Evolutionary conservation across 192 early-diverging fungal species (phyloP).

Genomic region (Backusella tuberculispora): DNA sequence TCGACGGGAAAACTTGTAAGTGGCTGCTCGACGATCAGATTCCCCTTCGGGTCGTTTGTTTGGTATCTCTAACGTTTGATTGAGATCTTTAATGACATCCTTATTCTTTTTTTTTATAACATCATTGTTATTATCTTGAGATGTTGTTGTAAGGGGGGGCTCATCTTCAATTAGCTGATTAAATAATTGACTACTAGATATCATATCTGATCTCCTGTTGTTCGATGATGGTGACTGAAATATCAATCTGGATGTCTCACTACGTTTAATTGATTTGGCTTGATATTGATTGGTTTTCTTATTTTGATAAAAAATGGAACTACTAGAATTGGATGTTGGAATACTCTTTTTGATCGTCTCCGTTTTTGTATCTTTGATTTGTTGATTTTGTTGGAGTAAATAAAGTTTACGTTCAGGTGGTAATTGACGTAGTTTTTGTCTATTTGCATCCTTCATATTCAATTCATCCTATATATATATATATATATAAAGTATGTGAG

Average conservation of each 20-base stretch:
- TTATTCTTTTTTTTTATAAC: background rate
- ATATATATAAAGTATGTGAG: no score
- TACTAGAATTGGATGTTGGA: constrained; percentile 20
- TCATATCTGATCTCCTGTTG: background rate
- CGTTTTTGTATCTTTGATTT: constrained; percentile 28
- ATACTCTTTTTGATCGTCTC: background rate
- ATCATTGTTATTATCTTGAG: no score
- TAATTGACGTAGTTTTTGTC: constrained; percentile 46
- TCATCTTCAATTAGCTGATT: background rate
- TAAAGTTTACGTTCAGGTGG: constrained; percentile 41
- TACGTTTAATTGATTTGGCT: constrained; percentile 22
- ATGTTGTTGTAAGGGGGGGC: no score
- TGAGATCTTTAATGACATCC: background rate
- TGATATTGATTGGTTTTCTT: background rate
- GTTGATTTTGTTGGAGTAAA: constrained; percentile 47
- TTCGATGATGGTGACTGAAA: background rate
- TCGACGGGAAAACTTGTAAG: constrained; percentile 29
- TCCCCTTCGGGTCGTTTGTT: background rate
- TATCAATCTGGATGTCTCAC: constrained; percentile 12
- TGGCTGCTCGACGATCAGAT: constrained; percentile 23
- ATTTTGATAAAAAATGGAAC: constrained; percentile 18
- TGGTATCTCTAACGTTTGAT: background rate
- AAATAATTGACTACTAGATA: background rate
- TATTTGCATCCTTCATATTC: constrained; percentile 48
- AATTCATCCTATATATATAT: constrained; percentile 54